Evolutionary conservation across 257 asterid genomes (phyloP), one percentile per base, ranked within the genome.

Genomic region (Anisodus acutangulus): DNA sequence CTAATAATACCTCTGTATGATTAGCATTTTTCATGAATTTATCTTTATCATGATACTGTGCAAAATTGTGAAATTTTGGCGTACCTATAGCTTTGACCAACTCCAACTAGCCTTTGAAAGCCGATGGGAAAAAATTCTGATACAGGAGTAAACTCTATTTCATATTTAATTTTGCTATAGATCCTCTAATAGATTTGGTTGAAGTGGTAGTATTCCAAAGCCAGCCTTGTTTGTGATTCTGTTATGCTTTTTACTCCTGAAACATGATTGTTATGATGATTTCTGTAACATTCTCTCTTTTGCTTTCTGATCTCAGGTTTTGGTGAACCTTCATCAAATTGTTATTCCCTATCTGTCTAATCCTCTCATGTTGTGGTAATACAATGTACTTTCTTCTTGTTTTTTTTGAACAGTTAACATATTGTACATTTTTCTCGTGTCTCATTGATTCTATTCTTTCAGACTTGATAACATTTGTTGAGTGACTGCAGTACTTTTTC

Each of bases 321-420:
- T 96, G 84, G 95, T 89, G 31, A 85, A 90, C 49, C 95, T 96
- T 88, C 97, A 94, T 86, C 91, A 90, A 83, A 78, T 87, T 68
- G 98, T 96, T 85, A 91, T 96, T 84, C 97, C 98, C 55, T 67
- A 92, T 86, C 92, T 96, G 85, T 89, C 98, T 81, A 96, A 93
- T 84, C 99, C 99, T 53, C 87, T 91, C 64, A 93, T 95, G 95
- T 89, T 96, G 82, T 91, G 98, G 99, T 92, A 90, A 86, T 17
- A 53, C 83, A 58, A 51, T 19, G 37, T 37, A 53, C 60, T 84
- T 84, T 85, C 84, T 82, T 67, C 19, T 83, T 88, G 57, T 55
- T 71, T 31, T 31, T 31, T 31, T 31, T 31, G 26, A 31, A 31
- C 35, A 31, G 35, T 31, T 92, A 90, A 86, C 15, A 53, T 82